phyloP scores from a whole-genome alignment of 306 rosid genomes.

The Hylodesmum podocarpum region DNA sequence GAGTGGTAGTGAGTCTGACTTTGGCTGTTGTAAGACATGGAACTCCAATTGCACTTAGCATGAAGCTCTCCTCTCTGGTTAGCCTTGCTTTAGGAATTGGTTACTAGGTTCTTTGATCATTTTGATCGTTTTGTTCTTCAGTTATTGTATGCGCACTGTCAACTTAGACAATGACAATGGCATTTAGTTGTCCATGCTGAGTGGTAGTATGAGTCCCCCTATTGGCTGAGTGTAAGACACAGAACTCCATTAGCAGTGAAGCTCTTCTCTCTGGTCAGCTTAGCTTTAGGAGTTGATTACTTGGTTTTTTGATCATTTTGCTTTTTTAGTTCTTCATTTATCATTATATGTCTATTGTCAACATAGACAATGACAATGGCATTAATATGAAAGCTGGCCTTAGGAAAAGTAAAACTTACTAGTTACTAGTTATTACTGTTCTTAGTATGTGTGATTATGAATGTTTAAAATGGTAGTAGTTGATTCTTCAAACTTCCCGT shows the following conservation, averaged over 20 bases:
- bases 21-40: background rate
- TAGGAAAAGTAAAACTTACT: background rate
- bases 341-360: background rate
- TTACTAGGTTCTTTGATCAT: background rate
- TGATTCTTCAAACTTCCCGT: background rate
- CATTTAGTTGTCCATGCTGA: background rate
- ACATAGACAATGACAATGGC: background rate
- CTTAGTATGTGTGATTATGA: background rate
- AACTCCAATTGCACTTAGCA: background rate
- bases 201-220: background rate
- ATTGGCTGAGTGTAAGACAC: background rate
- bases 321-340: slow-evolving; percentile 9
- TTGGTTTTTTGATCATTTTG: background rate
- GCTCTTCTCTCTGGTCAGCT: background rate
- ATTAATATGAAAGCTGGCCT: background rate
- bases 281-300: background rate
- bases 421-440: too few species aligned
- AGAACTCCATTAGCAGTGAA: background rate
- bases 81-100: background rate
- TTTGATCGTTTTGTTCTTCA: slow-evolving; percentile 12
- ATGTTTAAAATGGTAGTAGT: background rate
- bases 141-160: background rate
- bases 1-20: background rate
- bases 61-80: background rate
- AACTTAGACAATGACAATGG: background rate